A percentile compares a stretch with the other conserved stretches of the same genome.
Evolutionary conservation across 148 eudicot species (phyloP).

Genomic region (Rhododendron molle): DNA sequence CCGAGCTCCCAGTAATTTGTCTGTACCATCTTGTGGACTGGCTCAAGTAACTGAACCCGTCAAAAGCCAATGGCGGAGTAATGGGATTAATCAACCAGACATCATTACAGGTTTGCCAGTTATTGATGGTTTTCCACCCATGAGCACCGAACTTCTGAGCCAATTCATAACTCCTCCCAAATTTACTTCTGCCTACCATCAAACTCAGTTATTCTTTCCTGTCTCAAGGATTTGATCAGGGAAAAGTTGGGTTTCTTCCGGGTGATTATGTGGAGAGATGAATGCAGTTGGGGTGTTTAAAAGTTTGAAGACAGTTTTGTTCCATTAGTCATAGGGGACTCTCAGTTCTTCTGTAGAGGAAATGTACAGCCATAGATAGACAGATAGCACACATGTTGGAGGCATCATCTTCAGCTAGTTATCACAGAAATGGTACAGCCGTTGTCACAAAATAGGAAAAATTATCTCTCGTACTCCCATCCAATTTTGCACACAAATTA

Average conservation of each 20-base stretch:
- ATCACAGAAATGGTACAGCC: neutral
- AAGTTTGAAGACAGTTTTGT: neutral
- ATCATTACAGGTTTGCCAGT: neutral
- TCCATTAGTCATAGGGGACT: neutral
- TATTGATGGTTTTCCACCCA: neutral
- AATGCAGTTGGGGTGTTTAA: neutral
- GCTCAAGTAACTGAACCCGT: neutral
- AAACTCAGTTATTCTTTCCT: neutral
- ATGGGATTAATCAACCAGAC: neutral
- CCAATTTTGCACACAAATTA: neutral
- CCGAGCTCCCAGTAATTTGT: neutral
- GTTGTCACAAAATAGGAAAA: neutral
- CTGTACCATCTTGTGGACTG: neutral
- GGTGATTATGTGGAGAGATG: neutral
- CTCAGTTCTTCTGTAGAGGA: neutral
- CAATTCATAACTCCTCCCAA: neutral
- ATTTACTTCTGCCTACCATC: neutral
- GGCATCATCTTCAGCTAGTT: neutral
- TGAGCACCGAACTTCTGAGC: neutral
- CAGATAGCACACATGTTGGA: neutral
- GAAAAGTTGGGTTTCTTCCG: neutral
- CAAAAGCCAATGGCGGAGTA: neutral
- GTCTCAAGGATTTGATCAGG: neutral
- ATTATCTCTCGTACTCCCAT: neutral
- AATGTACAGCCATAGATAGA: neutral